A percentile compares a stretch with the other conserved stretches of the same genome.
phyloP scores from a whole-genome alignment of 768 basidiomycete species.

The Panus rudis region DNA sequence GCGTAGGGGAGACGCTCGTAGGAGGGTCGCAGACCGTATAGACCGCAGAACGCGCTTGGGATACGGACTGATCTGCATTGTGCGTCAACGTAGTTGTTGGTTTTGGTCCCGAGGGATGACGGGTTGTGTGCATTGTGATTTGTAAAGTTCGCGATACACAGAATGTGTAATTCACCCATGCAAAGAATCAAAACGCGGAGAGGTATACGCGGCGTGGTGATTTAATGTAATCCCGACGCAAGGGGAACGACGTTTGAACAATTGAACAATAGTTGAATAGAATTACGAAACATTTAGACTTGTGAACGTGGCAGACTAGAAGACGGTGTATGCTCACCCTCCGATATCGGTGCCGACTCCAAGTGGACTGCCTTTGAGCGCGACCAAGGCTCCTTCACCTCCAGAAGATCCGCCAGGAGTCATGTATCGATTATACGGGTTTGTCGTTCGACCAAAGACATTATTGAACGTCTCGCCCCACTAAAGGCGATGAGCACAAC shows the following conservation, averaged over 20 bases:
- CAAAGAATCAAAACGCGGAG: too few relatives aligned
- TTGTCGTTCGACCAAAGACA: slow-evolving; percentile 71
- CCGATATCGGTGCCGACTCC: slow-evolving; percentile 81
- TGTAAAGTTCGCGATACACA: too few relatives aligned
- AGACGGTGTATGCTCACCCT: too few relatives aligned
- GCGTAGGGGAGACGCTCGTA: slow-evolving; percentile 64
- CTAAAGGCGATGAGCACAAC: slow-evolving; percentile 27
- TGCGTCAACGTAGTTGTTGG: not conserved
- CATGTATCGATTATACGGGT: slow-evolving; percentile 66
- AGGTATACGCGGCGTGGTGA: too few relatives aligned
- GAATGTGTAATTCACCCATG: not conserved
- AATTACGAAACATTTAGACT: too few relatives aligned
- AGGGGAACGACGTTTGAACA: too few relatives aligned
- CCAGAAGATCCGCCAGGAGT: slow-evolving; percentile 80
- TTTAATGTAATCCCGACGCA: too few relatives aligned
- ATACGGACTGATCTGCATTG: slow-evolving; percentile 64
- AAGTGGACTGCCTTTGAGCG: slow-evolving; percentile 38
- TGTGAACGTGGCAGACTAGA: too few relatives aligned
- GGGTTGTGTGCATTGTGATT: too few relatives aligned
- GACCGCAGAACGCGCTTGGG: slow-evolving; percentile 58
- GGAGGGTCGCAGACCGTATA: slow-evolving; percentile 68
- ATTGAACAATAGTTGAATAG: too few relatives aligned
- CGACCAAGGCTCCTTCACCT: slow-evolving; percentile 77
- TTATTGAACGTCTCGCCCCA: slow-evolving; percentile 75
- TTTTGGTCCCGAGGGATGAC: not conserved